Conservation (phyloP, 352 stramenopile species). For the Elongisporangium prolatum region DNA sequence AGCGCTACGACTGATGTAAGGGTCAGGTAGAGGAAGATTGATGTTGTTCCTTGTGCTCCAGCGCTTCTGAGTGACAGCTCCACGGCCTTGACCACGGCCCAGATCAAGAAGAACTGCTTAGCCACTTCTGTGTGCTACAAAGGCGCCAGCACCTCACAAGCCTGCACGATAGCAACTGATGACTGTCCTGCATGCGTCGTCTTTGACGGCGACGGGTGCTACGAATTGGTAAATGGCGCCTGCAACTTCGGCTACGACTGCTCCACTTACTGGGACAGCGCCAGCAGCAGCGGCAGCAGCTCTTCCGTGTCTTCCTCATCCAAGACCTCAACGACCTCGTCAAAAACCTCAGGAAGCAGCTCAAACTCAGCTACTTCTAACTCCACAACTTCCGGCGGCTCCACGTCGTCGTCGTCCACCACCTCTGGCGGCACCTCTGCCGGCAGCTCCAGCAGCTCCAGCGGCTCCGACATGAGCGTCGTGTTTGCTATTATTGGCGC, state of each 20-base stretch:
- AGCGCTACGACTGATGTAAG: not conserved
- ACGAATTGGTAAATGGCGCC: conserved; percentile 5
- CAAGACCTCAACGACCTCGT: not conserved
- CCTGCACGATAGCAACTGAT: conserved; percentile 19
- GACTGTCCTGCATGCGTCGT: conserved; percentile 30
- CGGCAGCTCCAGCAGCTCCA: conserved; percentile 7
- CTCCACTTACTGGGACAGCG: conserved; percentile 16
- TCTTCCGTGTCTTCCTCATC: not conserved
- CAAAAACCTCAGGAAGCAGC: conserved; percentile 2
- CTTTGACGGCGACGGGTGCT: conserved; percentile 28
- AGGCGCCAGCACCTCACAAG: conserved; percentile 1
- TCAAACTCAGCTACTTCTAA: conserved; percentile 7
- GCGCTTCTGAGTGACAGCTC: not conserved
- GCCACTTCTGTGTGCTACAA: conserved; percentile 19
- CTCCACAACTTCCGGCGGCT: conserved; percentile 12
- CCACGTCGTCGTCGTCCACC: conserved; percentile 14
- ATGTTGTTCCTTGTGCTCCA: not conserved
- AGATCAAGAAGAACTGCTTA: not conserved
- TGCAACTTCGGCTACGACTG: conserved; percentile 34
- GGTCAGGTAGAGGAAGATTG: not conserved
- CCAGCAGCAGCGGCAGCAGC: conserved; percentile 8
- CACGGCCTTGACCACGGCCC: not conserved
- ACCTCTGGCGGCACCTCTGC: conserved; percentile 10
- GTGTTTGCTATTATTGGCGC: conserved; percentile 75
- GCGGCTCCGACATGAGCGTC: conserved; percentile 59